Base-by-base conservation (phyloP, 2,329 filamentous ascomycete species). In the Ceratocystis destructans region DNA sequence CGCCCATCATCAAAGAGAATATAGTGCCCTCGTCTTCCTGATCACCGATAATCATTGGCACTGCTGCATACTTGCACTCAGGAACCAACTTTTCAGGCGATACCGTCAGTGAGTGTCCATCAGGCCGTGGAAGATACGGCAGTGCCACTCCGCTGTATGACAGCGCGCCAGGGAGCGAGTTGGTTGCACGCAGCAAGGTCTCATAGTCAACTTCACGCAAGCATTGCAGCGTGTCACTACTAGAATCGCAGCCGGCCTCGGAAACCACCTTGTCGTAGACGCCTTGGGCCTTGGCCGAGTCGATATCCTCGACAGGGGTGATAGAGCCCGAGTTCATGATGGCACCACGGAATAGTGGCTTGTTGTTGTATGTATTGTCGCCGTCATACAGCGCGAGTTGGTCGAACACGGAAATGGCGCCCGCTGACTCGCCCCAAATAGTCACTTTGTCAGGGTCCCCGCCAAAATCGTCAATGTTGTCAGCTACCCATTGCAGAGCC, bases 11-110 rank as follows among this genome's bases (percentile, higher is more conserved):
- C 17, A 87, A 76, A 5, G 82, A 77, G 72, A 87, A 87, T 3
- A 87, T 72, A 0, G 85, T 86, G 6, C 84, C 84, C 72, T 88
- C 85, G 71, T 88, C 85, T 76, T 87, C 83, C 73, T 84, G 81
- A 70, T 85, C 78, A 50, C 85, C 84, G 37, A 83, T 76, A 65
- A 88, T 86, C 71, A 87, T 80, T 2, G 85, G 85, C 0, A 87
- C 81, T 0, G 70, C 77, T 31, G 82, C 79, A 69, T 83, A 86
- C 68, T 77, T 77, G 20, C 82, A 82, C 0, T 73, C 69, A 12
- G 69, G 64, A 6, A 78, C 72, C 10, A 84, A 73, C 0, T 76
- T 64, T 10, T 87, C 84, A 0, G 83, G 81, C 0, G 80, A 82
- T 1, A 76, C 73, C 0, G 82, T 79, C 20, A 87, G 76, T 12